These are phyloP conservation scores for Mycena polygramma DNA, from an alignment of 768 basidiomycete species.

Conservation along the genomic window DNA sequence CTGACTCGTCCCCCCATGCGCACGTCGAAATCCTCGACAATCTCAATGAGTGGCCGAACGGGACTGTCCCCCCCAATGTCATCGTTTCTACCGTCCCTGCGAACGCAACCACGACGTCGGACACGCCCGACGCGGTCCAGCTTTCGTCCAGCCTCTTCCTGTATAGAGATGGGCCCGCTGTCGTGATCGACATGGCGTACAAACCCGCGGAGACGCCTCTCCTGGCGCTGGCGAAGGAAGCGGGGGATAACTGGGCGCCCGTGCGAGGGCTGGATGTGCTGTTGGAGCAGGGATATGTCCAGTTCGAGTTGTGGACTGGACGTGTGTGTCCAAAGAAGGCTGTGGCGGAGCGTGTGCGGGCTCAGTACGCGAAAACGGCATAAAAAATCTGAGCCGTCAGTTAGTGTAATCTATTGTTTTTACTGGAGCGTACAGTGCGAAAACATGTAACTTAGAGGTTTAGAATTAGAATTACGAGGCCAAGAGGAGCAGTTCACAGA, in stretches of 20 bases:
- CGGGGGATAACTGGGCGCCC: constrained; percentile 68
- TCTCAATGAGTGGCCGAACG: constrained; percentile 66
- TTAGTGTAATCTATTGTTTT: background rate
- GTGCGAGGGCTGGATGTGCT: constrained; percentile 89
- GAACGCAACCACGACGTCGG: constrained; percentile 60
- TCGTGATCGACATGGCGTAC: constrained; percentile 95
- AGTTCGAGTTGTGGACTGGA: constrained; percentile 88
- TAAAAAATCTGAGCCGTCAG: background rate
- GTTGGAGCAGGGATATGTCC: constrained; percentile 89
- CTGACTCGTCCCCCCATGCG: constrained; percentile 73
- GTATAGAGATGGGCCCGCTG: constrained; percentile 62
- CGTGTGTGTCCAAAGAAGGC: constrained; percentile 64
- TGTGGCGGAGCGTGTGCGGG: constrained; percentile 64
- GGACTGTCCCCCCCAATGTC: constrained; percentile 67
- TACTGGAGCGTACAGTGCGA: background rate
- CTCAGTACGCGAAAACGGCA: constrained; percentile 51
- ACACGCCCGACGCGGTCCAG: constrained; percentile 53
- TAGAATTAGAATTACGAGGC: too few species aligned
- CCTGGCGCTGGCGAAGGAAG: constrained; percentile 71
- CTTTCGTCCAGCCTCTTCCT: constrained; percentile 72
- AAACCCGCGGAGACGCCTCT: constrained; percentile 89
- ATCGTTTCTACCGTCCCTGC: constrained; percentile 94
- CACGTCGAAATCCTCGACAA: constrained; percentile 71
- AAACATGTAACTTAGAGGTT: too few species aligned
- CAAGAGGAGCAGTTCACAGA: too few species aligned